phyloP scores from a whole-genome alignment of 176 grass and related monocot genomes.

The Canna indica region DNA sequence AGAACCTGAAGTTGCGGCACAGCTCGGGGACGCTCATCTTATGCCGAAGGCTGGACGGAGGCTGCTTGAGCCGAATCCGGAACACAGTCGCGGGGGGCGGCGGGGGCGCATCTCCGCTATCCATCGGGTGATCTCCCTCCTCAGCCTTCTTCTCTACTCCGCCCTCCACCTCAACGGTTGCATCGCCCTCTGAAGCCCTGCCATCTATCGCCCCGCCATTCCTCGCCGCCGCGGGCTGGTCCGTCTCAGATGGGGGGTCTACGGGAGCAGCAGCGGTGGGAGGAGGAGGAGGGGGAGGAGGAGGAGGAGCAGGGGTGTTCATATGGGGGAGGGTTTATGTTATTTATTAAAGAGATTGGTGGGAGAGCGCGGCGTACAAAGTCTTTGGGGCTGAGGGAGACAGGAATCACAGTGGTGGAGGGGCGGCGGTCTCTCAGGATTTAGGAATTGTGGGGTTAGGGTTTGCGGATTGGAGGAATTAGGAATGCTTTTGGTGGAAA shows the following conservation, averaged over 20 bases:
- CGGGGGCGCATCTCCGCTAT: constrained; percentile 16
- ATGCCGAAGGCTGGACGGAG: constrained; percentile 55
- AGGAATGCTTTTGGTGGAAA: not conserved
- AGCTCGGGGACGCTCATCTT: constrained; percentile 98
- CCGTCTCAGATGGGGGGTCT: constrained; percentile 9
- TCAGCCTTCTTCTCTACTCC: constrained; percentile 40
- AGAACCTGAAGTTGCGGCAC: constrained; percentile 83
- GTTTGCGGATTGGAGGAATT: not conserved
- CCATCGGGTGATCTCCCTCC: constrained; percentile 20
- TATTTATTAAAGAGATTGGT: constrained; percentile 32
- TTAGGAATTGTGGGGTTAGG: constrained; percentile 1
- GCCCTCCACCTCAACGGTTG: constrained; percentile 22
- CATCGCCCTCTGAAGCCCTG: constrained; percentile 16
- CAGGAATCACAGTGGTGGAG: not conserved
- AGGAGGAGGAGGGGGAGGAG: constrained; percentile 30
- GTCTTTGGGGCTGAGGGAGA: not conserved
- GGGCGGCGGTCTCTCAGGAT: too few relatives aligned
- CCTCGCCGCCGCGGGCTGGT: constrained; percentile 19
- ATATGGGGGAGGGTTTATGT: constrained; percentile 46
- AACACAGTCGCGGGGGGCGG: constrained; percentile 68
- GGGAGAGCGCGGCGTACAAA: not conserved
- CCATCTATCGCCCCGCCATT: not conserved
- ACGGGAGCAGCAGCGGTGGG: constrained; percentile 12
- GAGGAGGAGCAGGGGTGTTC: constrained; percentile 67
- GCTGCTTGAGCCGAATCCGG: constrained; percentile 84